Conservation (phyloP, 805 yeast species). For the Pichia exigua region DNA sequence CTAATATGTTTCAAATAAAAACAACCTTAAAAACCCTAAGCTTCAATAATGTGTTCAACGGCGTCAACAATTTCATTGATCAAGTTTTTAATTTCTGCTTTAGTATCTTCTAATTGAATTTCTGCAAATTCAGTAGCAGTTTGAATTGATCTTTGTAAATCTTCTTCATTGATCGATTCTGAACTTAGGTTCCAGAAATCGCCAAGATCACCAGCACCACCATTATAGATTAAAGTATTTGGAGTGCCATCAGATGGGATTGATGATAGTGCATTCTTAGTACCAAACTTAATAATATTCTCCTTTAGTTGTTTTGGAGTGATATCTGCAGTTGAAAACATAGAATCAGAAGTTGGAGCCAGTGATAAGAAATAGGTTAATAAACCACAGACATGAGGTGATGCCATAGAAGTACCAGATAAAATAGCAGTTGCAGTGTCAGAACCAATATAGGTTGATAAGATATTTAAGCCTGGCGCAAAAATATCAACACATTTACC, state of each 20-base stretch:
- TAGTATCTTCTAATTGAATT: conserved; percentile 14
- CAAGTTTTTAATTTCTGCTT: conserved; percentile 17
- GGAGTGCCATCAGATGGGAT: conserved; percentile 65
- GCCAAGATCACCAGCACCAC: conserved; percentile 67
- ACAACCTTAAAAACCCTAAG: background rate
- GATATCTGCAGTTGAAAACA: conserved; percentile 49
- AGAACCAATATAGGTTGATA: conserved; percentile 78
- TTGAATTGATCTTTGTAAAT: conserved; percentile 16
- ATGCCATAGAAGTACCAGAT: conserved; percentile 98
- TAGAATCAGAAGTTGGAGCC: conserved; percentile 67
- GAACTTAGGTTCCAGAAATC: conserved; percentile 45
- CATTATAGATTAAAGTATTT: conserved; percentile 69
- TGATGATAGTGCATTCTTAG: conserved; percentile 50
- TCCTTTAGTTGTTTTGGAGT: conserved; percentile 72
- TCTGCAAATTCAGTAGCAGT: conserved; percentile 17
- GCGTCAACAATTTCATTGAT: conserved; percentile 17
- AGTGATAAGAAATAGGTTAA: conserved; percentile 82
- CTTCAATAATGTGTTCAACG: conserved; percentile 9
- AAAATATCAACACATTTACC: conserved; percentile 95
- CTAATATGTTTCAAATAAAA: background rate
- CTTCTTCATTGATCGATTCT: conserved; percentile 11
- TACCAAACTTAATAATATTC: conserved; percentile 61
- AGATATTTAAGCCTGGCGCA: conserved; percentile 90
- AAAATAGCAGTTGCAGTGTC: conserved; percentile 68
- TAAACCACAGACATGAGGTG: conserved; percentile 93